Base-by-base conservation (phyloP, 495 filamentous ascomycete genomes). In the Tuber indicum region DNA sequence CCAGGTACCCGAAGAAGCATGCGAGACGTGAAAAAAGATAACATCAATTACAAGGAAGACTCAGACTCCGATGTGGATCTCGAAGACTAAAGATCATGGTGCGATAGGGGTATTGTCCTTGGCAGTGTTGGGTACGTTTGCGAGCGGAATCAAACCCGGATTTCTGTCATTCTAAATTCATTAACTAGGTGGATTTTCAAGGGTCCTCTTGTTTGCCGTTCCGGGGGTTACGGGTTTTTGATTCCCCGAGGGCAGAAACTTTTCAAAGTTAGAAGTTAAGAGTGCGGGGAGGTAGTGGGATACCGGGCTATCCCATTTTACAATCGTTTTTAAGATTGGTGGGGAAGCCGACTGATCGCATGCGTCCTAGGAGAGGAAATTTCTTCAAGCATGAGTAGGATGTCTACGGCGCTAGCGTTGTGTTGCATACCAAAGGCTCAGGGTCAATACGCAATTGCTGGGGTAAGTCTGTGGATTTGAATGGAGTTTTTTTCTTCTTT, bases 51-150 rank as follows among this genome's bases (percentile, higher is more conserved):
- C 71, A 79, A 78, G 46, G 78, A 80, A 72, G 78, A 80, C 70
- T 80, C 78, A 49, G 77, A 80, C 46, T 80, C 78, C 44, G 78
- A 80, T 76, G 76, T 80, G 32, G 78, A 80, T 72, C 78, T 80
- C 17, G 78, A 80, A 12, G 78, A 58, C 75, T 80, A 62, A 79
- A 12, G 32, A 7, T 14, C 26, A 17, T 36, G 32, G 14, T 19
- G 26, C 26, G 23, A 66, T 17, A 14, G 32, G 32, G 32, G 4
- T 36, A 66, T 36, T 66, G 10, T 14, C 14, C 14, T 4, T 26
- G 58, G 32, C 1, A 5, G 26, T 21, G n/a, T 32, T 62, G n/a
- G 58, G 58, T 66, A 66, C 26, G 58, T 66, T 66, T 66, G 0
- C 16, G 26, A 66, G 6, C 58, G 52, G 52, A 66, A n/a, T 36